Conservation (phyloP, 2,329 filamentous ascomycete species). For the Chrysoporthe cubensis region DNA sequence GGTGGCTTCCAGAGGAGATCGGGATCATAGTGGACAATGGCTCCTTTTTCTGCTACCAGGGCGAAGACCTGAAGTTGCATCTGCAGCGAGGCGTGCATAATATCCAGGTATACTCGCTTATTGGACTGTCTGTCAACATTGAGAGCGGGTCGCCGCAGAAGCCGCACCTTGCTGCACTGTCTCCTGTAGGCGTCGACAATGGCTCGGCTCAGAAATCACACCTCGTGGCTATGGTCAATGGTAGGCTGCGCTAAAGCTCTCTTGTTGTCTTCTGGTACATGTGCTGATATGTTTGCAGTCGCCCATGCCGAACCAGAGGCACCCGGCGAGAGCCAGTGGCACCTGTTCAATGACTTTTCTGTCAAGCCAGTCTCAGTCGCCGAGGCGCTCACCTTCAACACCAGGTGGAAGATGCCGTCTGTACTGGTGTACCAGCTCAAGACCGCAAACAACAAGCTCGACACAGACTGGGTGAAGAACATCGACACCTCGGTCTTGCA, state of each 20-base stretch:
- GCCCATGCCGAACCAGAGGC: slow-evolving; percentile 66
- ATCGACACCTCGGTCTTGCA: slow-evolving; percentile 87
- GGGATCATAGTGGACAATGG: slow-evolving; percentile 88
- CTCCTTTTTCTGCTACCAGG: slow-evolving; percentile 95
- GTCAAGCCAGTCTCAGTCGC: slow-evolving; percentile 79
- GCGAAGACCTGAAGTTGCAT: slow-evolving; percentile 82
- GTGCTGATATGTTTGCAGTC: slow-evolving; percentile 47
- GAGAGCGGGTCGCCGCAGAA: slow-evolving; percentile 84
- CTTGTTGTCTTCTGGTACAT: neutral
- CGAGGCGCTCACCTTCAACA: slow-evolving; percentile 87
- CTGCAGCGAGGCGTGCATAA: slow-evolving; percentile 78
- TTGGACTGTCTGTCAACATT: slow-evolving; percentile 89
- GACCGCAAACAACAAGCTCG: slow-evolving; percentile 77
- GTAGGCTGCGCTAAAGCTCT: slow-evolving; percentile 45
- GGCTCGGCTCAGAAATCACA: slow-evolving; percentile 86
- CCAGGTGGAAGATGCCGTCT: slow-evolving; percentile 89
- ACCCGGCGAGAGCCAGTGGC: slow-evolving; percentile 75
- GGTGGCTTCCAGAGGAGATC: slow-evolving; percentile 92
- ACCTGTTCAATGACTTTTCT: slow-evolving; percentile 96
- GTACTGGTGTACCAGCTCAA: slow-evolving; percentile 87
- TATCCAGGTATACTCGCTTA: slow-evolving; percentile 86
- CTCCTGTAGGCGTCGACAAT: slow-evolving; percentile 80
- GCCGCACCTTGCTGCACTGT: slow-evolving; percentile 84
- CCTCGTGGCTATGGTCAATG: slow-evolving; percentile 88
- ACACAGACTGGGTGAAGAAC: slow-evolving; percentile 81